phyloP scores from a whole-genome alignment of 2,329 filamentous ascomycete species.

The Exophiala bonariae region DNA sequence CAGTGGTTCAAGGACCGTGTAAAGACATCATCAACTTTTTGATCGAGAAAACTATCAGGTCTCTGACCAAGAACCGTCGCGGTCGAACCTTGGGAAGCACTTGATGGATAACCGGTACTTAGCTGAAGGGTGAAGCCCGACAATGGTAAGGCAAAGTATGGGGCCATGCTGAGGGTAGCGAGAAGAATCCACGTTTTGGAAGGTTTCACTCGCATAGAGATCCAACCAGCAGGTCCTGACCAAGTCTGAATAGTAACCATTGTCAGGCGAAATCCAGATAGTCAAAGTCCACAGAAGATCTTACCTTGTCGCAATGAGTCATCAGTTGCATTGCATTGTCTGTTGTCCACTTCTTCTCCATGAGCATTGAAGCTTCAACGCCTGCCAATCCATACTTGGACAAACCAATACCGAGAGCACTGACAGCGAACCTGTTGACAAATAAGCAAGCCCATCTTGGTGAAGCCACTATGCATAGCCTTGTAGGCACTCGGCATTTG shows the following conservation, averaged over 20 bases:
- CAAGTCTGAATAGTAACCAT: background rate
- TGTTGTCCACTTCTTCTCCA: slow-evolving; percentile 1
- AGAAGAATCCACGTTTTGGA: slow-evolving; percentile 1
- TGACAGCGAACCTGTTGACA: slow-evolving; percentile 3
- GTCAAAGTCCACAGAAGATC: no score
- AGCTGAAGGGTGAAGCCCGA: slow-evolving; percentile 4
- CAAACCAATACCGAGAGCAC: slow-evolving; percentile 2
- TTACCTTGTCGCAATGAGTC: slow-evolving; percentile 5
- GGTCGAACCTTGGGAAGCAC: background rate
- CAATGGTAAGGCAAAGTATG: slow-evolving; percentile 2
- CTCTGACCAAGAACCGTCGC: background rate
- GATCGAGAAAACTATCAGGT: slow-evolving; percentile 1
- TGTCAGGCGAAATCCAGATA: no score
- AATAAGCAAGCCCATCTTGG: background rate
- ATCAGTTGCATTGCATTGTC: slow-evolving; percentile 8
- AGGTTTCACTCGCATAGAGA: background rate
- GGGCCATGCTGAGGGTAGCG: background rate
- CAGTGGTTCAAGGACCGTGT: slow-evolving; percentile 2
- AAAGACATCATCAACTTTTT: slow-evolving; percentile 1
- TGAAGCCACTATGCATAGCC: no score
- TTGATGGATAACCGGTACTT: background rate
- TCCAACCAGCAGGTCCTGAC: slow-evolving; percentile 4
- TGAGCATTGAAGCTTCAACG: slow-evolving; percentile 4
- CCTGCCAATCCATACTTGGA: slow-evolving; percentile 6
- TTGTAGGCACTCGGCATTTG: no score